phyloP scores from a whole-genome alignment of 1,284 basidiomycete species.

The Apiotrichum sp. region DNA sequence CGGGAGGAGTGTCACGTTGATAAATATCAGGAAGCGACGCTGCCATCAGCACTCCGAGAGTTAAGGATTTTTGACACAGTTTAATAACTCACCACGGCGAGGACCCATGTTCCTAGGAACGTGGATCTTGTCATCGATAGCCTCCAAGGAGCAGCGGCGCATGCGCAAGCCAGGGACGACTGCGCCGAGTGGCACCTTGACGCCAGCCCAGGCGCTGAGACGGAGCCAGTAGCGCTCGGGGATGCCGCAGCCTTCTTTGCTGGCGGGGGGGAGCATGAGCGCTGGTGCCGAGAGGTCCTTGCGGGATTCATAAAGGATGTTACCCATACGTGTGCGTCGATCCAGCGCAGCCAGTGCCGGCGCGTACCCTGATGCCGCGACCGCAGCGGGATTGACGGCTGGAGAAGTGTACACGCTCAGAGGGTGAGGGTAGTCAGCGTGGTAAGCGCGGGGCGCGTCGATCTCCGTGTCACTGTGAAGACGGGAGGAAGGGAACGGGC shows the following conservation, averaged over 20 bases:
- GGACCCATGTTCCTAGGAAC: background rate
- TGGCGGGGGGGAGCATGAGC: constrained; percentile 19
- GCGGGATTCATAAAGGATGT: constrained; percentile 29
- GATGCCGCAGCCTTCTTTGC: constrained; percentile 39
- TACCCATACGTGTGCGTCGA: constrained; percentile 17
- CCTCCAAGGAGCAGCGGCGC: background rate
- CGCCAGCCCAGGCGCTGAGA: constrained; percentile 8
- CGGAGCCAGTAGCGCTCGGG: constrained; percentile 30
- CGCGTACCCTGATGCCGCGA: constrained; percentile 25
- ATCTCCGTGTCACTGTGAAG: too few species aligned
- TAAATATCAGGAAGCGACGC: constrained; percentile 2
- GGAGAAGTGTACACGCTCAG: constrained; percentile 39
- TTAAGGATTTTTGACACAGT: background rate
- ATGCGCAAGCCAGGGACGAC: background rate
- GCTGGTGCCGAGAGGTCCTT: constrained; percentile 21
- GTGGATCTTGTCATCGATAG: background rate
- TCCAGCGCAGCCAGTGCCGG: constrained; percentile 21
- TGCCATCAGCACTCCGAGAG: background rate
- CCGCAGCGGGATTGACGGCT: constrained; percentile 30
- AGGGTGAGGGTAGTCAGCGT: constrained; percentile 38
- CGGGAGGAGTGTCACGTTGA: background rate
- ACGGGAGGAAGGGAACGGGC: too few species aligned
- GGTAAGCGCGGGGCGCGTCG: constrained; percentile 20
- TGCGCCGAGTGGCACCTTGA: constrained; percentile 17
- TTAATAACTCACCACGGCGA: constrained; percentile 1